Evolutionary conservation across 768 basidiomycete species (phyloP).

Genomic region (Xerocomellus chrysenteron): DNA sequence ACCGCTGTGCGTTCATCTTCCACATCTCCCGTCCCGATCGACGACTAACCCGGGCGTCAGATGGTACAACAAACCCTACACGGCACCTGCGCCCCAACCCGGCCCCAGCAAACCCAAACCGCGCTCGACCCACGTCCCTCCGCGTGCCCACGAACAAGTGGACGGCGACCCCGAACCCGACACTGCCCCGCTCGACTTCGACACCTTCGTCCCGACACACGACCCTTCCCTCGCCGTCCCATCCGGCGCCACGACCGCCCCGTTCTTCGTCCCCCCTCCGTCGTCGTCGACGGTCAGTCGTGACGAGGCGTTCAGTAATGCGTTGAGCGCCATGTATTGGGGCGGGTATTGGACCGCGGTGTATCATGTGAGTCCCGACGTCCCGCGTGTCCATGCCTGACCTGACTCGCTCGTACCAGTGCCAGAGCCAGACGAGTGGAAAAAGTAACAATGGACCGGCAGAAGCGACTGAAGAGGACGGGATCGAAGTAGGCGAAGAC

Average conservation of each 20-base stretch:
- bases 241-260: slow-evolving; percentile 19
- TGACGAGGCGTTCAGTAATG: slow-evolving; percentile 77
- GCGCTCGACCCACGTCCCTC: background rate
- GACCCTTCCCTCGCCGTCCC: slow-evolving; percentile 56
- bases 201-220: slow-evolving; percentile 68
- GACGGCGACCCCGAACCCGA: slow-evolving; percentile 37
- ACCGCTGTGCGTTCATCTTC: slow-evolving; percentile 53
- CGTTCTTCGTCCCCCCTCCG: slow-evolving; percentile 32
- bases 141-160: background rate
- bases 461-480: slow-evolving; percentile 32
- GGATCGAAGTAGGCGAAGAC: slow-evolving; percentile 24
- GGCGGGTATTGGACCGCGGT: slow-evolving; percentile 85
- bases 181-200: slow-evolving; percentile 65
- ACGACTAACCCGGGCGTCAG: slow-evolving; percentile 34
- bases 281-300: slow-evolving; percentile 47
- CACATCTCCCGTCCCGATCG: background rate
- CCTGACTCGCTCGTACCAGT: slow-evolving; percentile 24
- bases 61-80: slow-evolving; percentile 72
- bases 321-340: slow-evolving; percentile 83
- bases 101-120: slow-evolving; percentile 5
- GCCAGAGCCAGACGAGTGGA: slow-evolving; percentile 29
- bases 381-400: background rate
- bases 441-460: slow-evolving; percentile 22
- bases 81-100: slow-evolving; percentile 14
- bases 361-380: slow-evolving; percentile 60